These are phyloP conservation scores for Besnoitia besnoiti DNA, from an alignment of 169 alveolate genomes.

Conservation along the genomic window DNA sequence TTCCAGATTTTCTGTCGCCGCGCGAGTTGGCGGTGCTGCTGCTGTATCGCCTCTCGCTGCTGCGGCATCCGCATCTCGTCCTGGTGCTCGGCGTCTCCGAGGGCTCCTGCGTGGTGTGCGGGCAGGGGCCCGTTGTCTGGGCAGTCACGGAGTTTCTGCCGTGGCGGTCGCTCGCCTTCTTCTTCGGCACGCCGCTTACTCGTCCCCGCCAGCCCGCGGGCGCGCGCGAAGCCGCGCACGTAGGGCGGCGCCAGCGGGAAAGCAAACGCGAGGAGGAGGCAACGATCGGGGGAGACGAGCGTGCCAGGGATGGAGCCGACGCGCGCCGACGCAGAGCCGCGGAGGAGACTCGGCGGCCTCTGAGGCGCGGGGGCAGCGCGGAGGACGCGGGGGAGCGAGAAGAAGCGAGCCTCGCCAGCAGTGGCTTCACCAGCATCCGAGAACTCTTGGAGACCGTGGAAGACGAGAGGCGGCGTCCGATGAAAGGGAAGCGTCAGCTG, in stretches of 20 bases:
- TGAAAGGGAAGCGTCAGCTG: no score
- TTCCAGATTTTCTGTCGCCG: background rate
- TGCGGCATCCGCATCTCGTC: slow-evolving; percentile 27
- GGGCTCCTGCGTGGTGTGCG: background rate
- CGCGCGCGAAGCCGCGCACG: background rate
- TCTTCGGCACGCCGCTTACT: background rate
- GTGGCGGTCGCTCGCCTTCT: background rate
- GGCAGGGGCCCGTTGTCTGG: background rate
- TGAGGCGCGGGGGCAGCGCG: background rate
- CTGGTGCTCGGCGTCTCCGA: slow-evolving; percentile 24
- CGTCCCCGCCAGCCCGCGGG: background rate
- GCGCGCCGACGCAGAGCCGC: background rate
- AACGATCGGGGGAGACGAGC: background rate
- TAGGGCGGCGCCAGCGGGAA: background rate
- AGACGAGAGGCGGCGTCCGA: no score
- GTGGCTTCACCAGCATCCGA: no score
- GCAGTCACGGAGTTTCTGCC: slow-evolving; percentile 26
- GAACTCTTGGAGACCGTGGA: no score
- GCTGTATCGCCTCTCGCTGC: slow-evolving; percentile 22
- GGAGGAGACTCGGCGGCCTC: background rate
- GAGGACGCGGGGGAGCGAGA: background rate
- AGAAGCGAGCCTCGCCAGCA: no score
- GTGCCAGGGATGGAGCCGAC: background rate
- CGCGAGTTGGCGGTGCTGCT: background rate
- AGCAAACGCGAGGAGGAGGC: background rate